These are phyloP conservation scores for Ascochyta koolunga DNA, from an alignment of 2,329 filamentous ascomycete species.

Conservation along the genomic window DNA sequence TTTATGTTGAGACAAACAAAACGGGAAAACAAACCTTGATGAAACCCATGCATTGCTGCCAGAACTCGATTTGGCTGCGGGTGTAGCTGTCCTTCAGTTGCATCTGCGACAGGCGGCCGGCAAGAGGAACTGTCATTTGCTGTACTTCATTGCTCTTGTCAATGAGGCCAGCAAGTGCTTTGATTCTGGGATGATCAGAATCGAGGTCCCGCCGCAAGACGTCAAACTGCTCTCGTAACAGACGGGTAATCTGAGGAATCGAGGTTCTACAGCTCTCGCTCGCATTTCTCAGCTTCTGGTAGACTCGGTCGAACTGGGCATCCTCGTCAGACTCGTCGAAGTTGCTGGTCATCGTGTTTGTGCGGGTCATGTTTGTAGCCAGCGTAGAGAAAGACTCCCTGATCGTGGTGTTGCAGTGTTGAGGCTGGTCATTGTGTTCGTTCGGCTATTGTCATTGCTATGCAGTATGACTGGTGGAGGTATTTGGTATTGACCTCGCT, in stretches of 20 bases:
- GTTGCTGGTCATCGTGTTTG: slow-evolving; percentile 63
- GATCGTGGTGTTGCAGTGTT: slow-evolving; percentile 73
- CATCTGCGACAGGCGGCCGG: slow-evolving; percentile 75
- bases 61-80: slow-evolving; percentile 67
- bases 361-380: slow-evolving; percentile 53
- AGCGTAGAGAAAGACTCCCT: slow-evolving; percentile 77
- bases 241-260: slow-evolving; percentile 60
- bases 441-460: slow-evolving; percentile 57
- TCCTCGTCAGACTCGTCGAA: slow-evolving; percentile 74
- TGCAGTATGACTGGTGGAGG: slow-evolving; percentile 51
- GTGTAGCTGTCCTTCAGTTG: slow-evolving; percentile 84
- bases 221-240: slow-evolving; percentile 39
- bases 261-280: slow-evolving; percentile 75
- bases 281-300: slow-evolving; percentile 74
- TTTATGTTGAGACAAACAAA: slow-evolving; percentile 17
- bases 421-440: slow-evolving; percentile 59
- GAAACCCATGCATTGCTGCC: slow-evolving; percentile 76
- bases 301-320: slow-evolving; percentile 80
- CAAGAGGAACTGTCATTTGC: slow-evolving; percentile 74
- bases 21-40: slow-evolving; percentile 56
- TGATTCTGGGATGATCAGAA: slow-evolving; percentile 42
- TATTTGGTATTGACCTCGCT: slow-evolving; percentile 40
- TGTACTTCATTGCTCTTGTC: slow-evolving; percentile 73
- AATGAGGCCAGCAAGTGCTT: slow-evolving; percentile 64
- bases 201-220: slow-evolving; percentile 39